A percentile compares a stretch with the other conserved stretches of the same genome.
These are phyloP conservation scores for Xerocomellus chrysenteron DNA, from an alignment of 768 basidiomycete species.

Conservation along the genomic window DNA sequence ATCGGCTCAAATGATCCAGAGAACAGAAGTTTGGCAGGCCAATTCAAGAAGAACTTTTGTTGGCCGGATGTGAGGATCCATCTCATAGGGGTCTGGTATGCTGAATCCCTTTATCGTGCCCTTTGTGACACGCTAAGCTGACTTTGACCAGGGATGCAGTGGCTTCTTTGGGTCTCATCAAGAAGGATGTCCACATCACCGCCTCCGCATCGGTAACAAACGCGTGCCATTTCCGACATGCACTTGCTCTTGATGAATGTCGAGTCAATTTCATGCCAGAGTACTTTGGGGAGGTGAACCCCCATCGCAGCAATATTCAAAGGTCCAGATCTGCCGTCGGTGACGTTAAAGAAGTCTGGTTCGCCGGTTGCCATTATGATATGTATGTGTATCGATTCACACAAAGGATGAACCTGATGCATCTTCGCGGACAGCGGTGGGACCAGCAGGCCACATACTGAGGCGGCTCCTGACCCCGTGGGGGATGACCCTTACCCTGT, in stretches of 20 bases:
- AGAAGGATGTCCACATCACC: conserved; percentile 3
- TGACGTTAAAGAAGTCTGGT: conserved; percentile 16
- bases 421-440: conserved; percentile 2
- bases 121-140: background rate
- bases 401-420: background rate
- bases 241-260: conserved; percentile 15
- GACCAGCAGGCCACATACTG: background rate
- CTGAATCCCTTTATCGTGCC: too few relatives aligned
- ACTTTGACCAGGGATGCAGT: conserved; percentile 10
- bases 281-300: conserved; percentile 11
- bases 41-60: conserved; percentile 32
- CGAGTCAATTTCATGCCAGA: conserved; percentile 16
- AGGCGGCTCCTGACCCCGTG: too few relatives aligned
- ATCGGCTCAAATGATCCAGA: conserved; percentile 28
- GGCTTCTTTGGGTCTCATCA: conserved; percentile 7
- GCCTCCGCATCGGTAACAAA: conserved; percentile 5
- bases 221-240: conserved; percentile 14
- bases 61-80: conserved; percentile 25
- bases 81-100: conserved; percentile 36
- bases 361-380: conserved; percentile 7
- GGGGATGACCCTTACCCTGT: background rate
- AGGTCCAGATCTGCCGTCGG: background rate
- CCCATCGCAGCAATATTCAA: background rate
- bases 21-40: conserved; percentile 1
- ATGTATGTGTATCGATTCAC: background rate